Conservation (phyloP, 305 asterid species). For the Fraxinus angustifolia region DNA sequence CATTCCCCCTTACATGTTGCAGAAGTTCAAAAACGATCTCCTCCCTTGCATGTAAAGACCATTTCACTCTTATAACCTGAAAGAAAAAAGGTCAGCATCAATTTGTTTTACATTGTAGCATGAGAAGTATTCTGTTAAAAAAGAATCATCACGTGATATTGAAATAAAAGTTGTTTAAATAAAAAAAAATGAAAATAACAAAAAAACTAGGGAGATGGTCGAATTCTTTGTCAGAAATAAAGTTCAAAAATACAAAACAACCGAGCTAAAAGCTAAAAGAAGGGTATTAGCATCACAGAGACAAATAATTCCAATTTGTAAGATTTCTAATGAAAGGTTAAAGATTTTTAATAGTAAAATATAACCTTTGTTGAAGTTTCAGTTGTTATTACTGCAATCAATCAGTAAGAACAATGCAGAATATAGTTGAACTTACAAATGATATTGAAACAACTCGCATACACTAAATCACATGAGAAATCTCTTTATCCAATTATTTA, state of each 20-base stretch:
- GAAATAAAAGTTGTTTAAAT: not conserved
- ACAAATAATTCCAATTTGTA: not conserved
- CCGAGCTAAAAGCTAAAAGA: not conserved
- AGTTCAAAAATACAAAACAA: not conserved
- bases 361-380: not conserved
- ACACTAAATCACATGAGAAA: not conserved
- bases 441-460: not conserved
- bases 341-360: not conserved
- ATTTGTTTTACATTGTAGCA: not conserved
- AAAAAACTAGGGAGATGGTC: not conserved
- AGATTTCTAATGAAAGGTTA: not conserved
- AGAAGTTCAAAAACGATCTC: slow-evolving; percentile 45
- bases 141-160: not conserved
- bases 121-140: not conserved
- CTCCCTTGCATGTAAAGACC: slow-evolving; percentile 53
- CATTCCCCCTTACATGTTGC: slow-evolving; percentile 33
- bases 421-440: not conserved
- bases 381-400: not conserved
- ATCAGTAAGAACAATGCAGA: not conserved
- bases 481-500: not conserved
- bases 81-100: not conserved
- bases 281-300: not conserved
- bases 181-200: not conserved
- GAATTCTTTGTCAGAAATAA: not conserved
- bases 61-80: slow-evolving; percentile 45